phyloP scores from a whole-genome alignment of 176 grass and related monocot genomes.

The Carex scoparia region DNA sequence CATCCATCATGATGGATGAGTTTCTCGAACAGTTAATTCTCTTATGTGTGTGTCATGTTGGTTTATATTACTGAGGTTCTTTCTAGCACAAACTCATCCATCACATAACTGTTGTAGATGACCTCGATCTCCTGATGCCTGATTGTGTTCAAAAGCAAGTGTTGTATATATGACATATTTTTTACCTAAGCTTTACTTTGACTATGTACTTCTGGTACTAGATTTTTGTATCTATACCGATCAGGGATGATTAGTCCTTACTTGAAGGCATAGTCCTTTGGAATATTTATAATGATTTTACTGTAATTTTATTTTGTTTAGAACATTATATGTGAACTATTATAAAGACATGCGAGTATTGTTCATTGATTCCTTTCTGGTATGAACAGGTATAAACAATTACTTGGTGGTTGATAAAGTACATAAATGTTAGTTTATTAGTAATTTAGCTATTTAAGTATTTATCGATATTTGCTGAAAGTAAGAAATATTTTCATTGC shows the following conservation, averaged over 20 bases:
- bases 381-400: neutral
- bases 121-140: conserved; percentile 64
- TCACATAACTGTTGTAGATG: conserved; percentile 73
- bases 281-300: too few species aligned
- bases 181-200: neutral
- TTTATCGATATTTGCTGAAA: neutral
- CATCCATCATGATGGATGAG: neutral
- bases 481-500: neutral
- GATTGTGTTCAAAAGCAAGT: neutral
- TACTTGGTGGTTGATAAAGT: neutral
- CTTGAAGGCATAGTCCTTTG: too few species aligned
- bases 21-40: conserved; percentile 92
- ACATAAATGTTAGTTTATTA: too few species aligned
- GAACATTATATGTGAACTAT: too few species aligned
- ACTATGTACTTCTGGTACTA: neutral
- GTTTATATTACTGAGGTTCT: conserved; percentile 85
- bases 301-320: too few species aligned
- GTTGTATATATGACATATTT: neutral
- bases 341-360: neutral
- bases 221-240: neutral
- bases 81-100: conserved; percentile 89
- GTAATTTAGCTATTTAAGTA: neutral
- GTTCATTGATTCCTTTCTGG: neutral
- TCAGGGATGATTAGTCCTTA: too few species aligned
- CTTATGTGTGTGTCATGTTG: conserved; percentile 84